Evolutionary conservation across 352 stramenopile species (phyloP).

Genomic region (Halophytophthora polymorphica): DNA sequence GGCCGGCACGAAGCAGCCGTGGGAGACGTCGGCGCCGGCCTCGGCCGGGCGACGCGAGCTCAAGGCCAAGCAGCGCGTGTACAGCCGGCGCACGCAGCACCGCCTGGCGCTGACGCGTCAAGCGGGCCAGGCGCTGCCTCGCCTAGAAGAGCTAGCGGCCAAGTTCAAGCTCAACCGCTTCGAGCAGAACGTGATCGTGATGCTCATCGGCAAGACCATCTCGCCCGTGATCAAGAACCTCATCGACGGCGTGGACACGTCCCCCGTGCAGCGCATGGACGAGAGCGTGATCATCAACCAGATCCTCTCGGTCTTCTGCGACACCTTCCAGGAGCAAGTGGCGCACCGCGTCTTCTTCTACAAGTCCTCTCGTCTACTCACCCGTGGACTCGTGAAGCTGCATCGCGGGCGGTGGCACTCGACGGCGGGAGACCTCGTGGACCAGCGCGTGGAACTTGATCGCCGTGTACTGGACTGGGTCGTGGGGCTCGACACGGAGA

Average conservation of each 20-base stretch:
- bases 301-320: slow-evolving; percentile 85
- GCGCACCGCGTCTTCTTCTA: slow-evolving; percentile 87
- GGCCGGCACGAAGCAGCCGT: slow-evolving; percentile 77
- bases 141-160: slow-evolving; percentile 65
- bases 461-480: slow-evolving; percentile 85
- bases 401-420: slow-evolving; percentile 82
- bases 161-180: slow-evolving; percentile 87
- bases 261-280: slow-evolving; percentile 85
- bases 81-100: slow-evolving; percentile 63
- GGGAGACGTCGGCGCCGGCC: slow-evolving; percentile 61
- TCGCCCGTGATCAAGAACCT: slow-evolving; percentile 88
- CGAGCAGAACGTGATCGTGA: slow-evolving; percentile 88
- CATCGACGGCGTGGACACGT: slow-evolving; percentile 81
- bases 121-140: slow-evolving; percentile 55
- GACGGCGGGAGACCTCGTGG: slow-evolving; percentile 78
- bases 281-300: slow-evolving; percentile 90
- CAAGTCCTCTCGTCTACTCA: slow-evolving; percentile 80
- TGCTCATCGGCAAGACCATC: slow-evolving; percentile 89
- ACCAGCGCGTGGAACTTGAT: slow-evolving; percentile 84
- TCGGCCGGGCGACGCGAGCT: slow-evolving; percentile 71
- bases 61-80: slow-evolving; percentile 83
- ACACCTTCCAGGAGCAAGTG: slow-evolving; percentile 87
- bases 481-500: slow-evolving; percentile 85
- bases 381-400: slow-evolving; percentile 76
- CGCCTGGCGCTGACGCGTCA: slow-evolving; percentile 62